Base-by-base conservation (phyloP, 2,329 filamentous ascomycete genomes). In the Ophiostoma pallidulum region DNA sequence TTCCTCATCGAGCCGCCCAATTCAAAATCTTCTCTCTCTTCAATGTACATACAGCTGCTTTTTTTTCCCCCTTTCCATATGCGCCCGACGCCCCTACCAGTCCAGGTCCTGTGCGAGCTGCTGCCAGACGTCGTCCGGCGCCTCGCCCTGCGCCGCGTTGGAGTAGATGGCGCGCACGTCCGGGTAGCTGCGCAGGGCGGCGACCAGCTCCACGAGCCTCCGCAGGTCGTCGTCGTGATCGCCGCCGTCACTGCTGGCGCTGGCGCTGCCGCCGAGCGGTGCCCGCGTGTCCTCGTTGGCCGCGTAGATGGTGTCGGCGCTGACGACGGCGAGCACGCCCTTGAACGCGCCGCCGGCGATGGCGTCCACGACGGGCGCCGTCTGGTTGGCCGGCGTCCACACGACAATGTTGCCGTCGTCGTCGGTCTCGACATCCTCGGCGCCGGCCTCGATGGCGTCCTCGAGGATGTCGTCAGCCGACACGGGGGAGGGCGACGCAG, bases 381-480 rank as follows among this genome's bases (percentile, higher is more conserved):
- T 84, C 51, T 77, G 72, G 9, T 71, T 74, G 0, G 84, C 80
- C 55, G 83, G 77, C 0, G 84, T 86, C 64, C 77, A 84, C 0
- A 94, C 70, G 4, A 90, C 69, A 18, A 92, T 73, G 44, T 77
- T 75, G 4, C 80, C 84, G n/a, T 86, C 76, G 53, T 86, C 80
- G 45, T 71, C 65, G 6, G 45, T 38, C 50, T 85, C 75, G 0
- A 89, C 74, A 55, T 90, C 85, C 55, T 85, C 78, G 1, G 84
- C 86, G 9, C 89, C 91, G 9, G 84, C 85, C 60, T 96, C 90
- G 43, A 97, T 80, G 6, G 86, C 88, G 46, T 82, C 88, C 45
- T 84, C 77, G 56, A 96, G 82, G 36, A 96, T 67, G 20, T 87
- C 77, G 33, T 89, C 82, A 43, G 92, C 78, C 6, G 78, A 74